phyloP scores from a whole-genome alignment of 2,329 filamentous ascomycete genomes.

The Trichoderma breve region DNA sequence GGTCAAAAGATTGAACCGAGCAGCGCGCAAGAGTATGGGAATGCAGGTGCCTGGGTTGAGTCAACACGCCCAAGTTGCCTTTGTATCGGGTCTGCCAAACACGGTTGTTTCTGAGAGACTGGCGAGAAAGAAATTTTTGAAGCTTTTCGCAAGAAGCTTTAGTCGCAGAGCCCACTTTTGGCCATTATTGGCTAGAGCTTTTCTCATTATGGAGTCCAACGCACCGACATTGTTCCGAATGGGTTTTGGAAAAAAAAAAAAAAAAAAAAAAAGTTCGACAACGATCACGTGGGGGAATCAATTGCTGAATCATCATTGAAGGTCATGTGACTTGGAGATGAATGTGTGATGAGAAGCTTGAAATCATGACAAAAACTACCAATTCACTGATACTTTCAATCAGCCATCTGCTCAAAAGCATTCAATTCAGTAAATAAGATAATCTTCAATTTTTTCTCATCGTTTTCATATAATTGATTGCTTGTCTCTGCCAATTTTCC shows the following conservation, averaged over 20 bases:
- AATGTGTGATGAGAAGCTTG: neutral
- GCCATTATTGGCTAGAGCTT: conserved; percentile 20
- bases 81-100: conserved; percentile 23
- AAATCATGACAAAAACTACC: neutral
- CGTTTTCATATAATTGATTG: neutral
- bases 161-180: conserved; percentile 20
- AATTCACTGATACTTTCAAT: neutral
- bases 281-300: neutral
- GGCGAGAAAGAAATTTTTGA: conserved; percentile 40
- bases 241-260: neutral
- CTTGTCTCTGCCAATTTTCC: neutral
- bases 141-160: conserved; percentile 32
- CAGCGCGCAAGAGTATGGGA: conserved; percentile 25
- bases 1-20: conserved; percentile 22
- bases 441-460: neutral
- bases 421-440: neutral
- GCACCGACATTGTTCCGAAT: conserved; percentile 23
- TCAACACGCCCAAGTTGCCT: conserved; percentile 27
- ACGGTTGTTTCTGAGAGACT: conserved; percentile 20
- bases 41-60: conserved; percentile 24
- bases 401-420: neutral
- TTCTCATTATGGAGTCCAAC: neutral
- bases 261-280: neutral
- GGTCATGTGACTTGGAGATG: conserved; percentile 9
- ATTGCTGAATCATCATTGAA: neutral